Base-by-base conservation (phyloP, 257 asterid genomes). In the Ligustrum vulgare region DNA sequence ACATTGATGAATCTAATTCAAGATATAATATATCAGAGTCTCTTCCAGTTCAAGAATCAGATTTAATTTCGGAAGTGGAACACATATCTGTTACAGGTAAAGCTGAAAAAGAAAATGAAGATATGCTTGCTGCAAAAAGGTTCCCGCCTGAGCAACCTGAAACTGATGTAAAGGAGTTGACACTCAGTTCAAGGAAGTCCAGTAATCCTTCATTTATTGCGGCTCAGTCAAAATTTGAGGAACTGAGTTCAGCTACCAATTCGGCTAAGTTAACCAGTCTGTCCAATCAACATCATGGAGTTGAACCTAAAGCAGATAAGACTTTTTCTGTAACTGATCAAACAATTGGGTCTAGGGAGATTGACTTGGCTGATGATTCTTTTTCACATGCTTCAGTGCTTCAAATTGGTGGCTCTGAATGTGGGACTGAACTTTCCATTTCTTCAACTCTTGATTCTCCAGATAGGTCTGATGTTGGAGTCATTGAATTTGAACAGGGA, bases 361-460 rank as follows among this genome's bases (percentile, higher is more conserved):
- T 35, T 68, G 86, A 70, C 15, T 70, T 62, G 41, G 80, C 82
- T 15, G 90, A 88, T 60, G 79, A 77, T 79, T 75, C 86, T 67
- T 68, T 73, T 74, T 51, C 86, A 64, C 79, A 73, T 68, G 78
- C 85, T 73, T 74, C 87, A 33, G 80, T 68, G 36, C 80, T 75
- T 85, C 90, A 84, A 62, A 83, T 81, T 60, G 92, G 82, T 81
- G 92, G 89, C 80, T 91, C 98, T 33, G 97, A 92, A 78, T 90
- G 96, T 84, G 97, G 91, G 64, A 94, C 97, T 45, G 96, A 90
- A 80, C 90, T 94, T 79, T 90, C 94, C 67, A 86, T 90, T 80
- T 81, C 96, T 60, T 94, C 98, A 25, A 89, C 97, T 72, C 91
- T 92, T 12, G 97, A 94, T 85, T 92, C 97, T 73, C 93, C 92